phyloP scores from a whole-genome alignment of 805 yeast genomes.

The Yarrowia divulgata region DNA sequence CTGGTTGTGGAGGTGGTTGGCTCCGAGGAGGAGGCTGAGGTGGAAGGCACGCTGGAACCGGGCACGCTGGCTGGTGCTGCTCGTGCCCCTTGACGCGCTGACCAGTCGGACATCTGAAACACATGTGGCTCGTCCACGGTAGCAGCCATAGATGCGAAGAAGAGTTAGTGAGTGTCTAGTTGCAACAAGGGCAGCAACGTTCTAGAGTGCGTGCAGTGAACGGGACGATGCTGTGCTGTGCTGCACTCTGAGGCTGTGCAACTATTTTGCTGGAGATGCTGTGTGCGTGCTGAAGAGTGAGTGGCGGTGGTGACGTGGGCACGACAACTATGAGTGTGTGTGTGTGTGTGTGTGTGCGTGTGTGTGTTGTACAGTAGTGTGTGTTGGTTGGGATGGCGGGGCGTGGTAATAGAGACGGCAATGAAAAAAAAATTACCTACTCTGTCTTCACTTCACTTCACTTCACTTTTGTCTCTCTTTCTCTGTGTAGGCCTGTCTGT shows the following conservation, averaged over 20 bases:
- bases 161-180: slow-evolving; percentile 10
- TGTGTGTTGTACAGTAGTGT: too few relatives aligned
- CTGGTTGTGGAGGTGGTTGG: background rate
- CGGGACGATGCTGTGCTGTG: background rate
- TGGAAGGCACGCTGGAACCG: background rate
- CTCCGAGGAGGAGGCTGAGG: background rate
- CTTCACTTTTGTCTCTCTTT: background rate
- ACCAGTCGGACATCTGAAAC: slow-evolving; percentile 38
- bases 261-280: background rate
- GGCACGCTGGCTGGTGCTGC: background rate
- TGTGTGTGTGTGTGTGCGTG: too few relatives aligned
- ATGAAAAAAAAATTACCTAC: too few relatives aligned
- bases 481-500: too few relatives aligned
- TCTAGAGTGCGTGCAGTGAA: slow-evolving; percentile 5
- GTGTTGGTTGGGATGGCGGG: too few relatives aligned
- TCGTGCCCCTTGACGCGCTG: slow-evolving; percentile 24
- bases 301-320: background rate
- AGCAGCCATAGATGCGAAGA: slow-evolving; percentile 29
- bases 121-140: slow-evolving; percentile 39
- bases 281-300: background rate
- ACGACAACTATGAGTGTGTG: background rate
- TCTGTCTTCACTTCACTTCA: too few relatives aligned
- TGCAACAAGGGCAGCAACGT: slow-evolving; percentile 27
- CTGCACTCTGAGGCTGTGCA: slow-evolving; percentile 20
- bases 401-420: too few relatives aligned